Evolutionary conservation across 2,329 filamentous ascomycete species (phyloP).

Genomic region (Ceratocystis alfenasii): DNA sequence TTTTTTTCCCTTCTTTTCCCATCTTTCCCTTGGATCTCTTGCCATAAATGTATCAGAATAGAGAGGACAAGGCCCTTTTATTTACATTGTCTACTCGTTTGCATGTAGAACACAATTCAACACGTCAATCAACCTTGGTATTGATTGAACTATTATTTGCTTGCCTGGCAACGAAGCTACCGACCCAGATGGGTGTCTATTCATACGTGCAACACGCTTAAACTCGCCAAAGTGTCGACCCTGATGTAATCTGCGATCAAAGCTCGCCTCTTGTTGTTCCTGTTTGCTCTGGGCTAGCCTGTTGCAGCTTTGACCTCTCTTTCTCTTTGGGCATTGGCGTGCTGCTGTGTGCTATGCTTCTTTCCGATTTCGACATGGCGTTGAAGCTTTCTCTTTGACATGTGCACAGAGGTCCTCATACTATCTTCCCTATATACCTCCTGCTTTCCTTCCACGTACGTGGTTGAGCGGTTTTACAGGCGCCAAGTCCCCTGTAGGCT

Average conservation of each 20-base stretch:
- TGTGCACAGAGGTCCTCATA: background rate
- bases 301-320: background rate
- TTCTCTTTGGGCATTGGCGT: background rate
- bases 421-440: background rate
- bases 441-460: background rate
- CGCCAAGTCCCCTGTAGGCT: background rate
- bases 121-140: too few relatives aligned
- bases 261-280: background rate
- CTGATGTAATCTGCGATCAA: background rate
- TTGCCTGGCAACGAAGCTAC: background rate
- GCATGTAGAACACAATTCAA: background rate
- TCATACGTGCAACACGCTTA: background rate
- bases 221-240: background rate
- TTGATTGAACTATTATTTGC: background rate
- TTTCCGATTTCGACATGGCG: background rate
- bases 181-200: background rate
- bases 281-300: background rate
- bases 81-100: background rate
- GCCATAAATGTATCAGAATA: background rate
- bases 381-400: constrained; percentile 2
- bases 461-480: background rate
- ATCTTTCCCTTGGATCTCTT: background rate
- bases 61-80: background rate
- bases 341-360: too few relatives aligned
- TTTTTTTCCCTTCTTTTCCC: background rate